Percentiles rank a stretch among this genome's conserved stretches.
Conservation (phyloP, 1,139 yeast species). For the Geotrichum histeridarum region DNA sequence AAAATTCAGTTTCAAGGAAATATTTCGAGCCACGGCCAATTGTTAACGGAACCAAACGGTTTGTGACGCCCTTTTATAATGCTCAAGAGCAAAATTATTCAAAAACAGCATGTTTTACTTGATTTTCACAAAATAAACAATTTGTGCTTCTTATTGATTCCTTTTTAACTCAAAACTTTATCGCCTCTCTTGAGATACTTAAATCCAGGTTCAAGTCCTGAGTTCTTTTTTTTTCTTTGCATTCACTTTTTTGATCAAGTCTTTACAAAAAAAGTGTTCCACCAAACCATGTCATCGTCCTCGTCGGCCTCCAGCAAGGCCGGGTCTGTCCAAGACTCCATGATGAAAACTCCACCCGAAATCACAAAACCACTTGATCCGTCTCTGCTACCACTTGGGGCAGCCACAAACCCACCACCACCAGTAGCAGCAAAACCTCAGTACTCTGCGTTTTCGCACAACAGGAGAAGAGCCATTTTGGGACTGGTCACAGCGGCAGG, state of each 20-base stretch:
- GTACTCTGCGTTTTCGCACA: slow-evolving; percentile 15
- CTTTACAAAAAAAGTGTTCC: too few relatives aligned
- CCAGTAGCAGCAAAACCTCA: slow-evolving; percentile 1
- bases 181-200: too few relatives aligned
- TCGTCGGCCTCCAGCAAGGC: neutral
- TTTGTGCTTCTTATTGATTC: neutral
- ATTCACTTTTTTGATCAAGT: too few relatives aligned
- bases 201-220: too few relatives aligned
- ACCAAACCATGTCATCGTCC: neutral
- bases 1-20: too few relatives aligned
- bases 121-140: neutral
- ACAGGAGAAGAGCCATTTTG: slow-evolving; percentile 34
- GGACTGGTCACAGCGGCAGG: slow-evolving; percentile 47
- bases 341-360: neutral
- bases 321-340: too few relatives aligned
- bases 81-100: neutral
- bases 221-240: neutral
- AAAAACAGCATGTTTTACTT: neutral
- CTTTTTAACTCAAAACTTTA: neutral
- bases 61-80: neutral
- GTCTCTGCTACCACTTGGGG: neutral
- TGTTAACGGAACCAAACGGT: neutral
- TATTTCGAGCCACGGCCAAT: too few relatives aligned
- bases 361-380: neutral
- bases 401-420: neutral